Percentiles rank a stretch among this genome's conserved stretches.
Conservation (phyloP, 495 filamentous ascomycete genomes). For the Parachaetomium inaequale region DNA sequence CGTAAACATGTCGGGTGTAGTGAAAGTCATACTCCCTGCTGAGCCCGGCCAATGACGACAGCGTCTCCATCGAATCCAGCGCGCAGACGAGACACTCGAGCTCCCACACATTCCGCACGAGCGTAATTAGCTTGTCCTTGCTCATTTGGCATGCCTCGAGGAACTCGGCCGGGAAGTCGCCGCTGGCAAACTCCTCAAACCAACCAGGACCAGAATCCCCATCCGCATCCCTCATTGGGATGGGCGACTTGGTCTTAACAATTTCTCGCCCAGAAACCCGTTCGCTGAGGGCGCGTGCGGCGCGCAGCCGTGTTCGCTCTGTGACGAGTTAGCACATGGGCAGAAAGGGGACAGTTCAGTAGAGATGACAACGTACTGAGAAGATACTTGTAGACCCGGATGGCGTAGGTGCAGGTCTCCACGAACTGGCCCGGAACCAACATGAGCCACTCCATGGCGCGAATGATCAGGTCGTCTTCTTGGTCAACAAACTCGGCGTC, state of each 20-base stretch:
- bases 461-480: conserved; percentile 68
- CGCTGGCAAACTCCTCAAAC: conserved; percentile 40
- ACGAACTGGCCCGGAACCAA: conserved; percentile 65
- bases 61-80: conserved; percentile 61
- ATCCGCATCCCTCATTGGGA: conserved; percentile 17
- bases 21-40: conserved; percentile 37
- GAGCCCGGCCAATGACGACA: conserved; percentile 44
- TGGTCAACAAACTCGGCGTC: conserved; percentile 47
- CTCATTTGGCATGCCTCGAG: conserved; percentile 34
- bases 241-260: conserved; percentile 38
- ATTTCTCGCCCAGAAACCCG: conserved; percentile 44
- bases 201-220: conserved; percentile 36
- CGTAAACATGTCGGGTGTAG: background rate
- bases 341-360: conserved; percentile 8
- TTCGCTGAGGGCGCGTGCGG: conserved; percentile 59
- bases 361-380: conserved; percentile 54
- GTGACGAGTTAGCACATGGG: conserved; percentile 27
- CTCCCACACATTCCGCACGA: conserved; percentile 65
- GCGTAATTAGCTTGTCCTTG: conserved; percentile 43
- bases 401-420: conserved; percentile 64
- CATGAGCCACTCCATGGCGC: conserved; percentile 80
- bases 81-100: conserved; percentile 65
- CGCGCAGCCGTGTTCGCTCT: conserved; percentile 57
- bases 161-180: conserved; percentile 34
- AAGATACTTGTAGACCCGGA: conserved; percentile 67